phyloP scores from a whole-genome alignment of 768 basidiomycete species.

The Xerocomellus dryophilus region DNA sequence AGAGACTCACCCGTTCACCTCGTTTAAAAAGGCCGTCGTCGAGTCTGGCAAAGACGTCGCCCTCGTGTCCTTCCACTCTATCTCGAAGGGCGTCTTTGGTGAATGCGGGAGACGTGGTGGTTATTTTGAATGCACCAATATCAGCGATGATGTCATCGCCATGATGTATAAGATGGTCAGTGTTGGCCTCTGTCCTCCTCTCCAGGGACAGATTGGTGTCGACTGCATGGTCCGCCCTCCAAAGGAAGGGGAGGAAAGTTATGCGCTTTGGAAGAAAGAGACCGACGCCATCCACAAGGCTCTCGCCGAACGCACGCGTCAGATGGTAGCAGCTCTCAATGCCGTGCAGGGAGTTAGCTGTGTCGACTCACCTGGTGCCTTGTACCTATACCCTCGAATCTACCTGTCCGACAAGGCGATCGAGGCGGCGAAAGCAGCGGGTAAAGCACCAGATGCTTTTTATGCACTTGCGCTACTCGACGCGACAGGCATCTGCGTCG shows the following conservation, averaged over 20 bases:
- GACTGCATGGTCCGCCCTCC: constrained; percentile 95
- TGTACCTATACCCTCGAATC: constrained; percentile 91
- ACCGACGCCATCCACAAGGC: constrained; percentile 75
- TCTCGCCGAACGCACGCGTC: constrained; percentile 62
- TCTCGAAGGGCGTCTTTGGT: constrained; percentile 93
- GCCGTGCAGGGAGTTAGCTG: constrained; percentile 84
- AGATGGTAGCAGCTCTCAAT: constrained; percentile 81
- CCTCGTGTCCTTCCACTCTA: constrained; percentile 95
- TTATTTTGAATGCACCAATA: constrained; percentile 90
- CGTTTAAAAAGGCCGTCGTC: constrained; percentile 89
- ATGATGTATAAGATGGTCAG: constrained; percentile 96
- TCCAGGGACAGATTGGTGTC: constrained; percentile 90
- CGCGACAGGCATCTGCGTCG: constrained; percentile 88
- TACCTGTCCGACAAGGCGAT: constrained; percentile 69
- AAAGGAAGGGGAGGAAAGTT: constrained; percentile 67
- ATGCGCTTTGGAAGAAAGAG: constrained; percentile 79
- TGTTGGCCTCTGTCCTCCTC: constrained; percentile 85
- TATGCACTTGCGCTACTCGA: constrained; percentile 85
- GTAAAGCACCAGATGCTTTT: constrained; percentile 84
- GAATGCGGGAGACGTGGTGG: constrained; percentile 98
- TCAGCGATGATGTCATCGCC: constrained; percentile 71
- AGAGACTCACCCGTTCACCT: constrained; percentile 71
- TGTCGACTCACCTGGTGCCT: constrained; percentile 84
- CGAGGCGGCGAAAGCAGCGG: constrained; percentile 64
- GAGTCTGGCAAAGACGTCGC: constrained; percentile 59